Conservation (phyloP, 495 filamentous ascomycete species). For the Filosporella fistucella region DNA sequence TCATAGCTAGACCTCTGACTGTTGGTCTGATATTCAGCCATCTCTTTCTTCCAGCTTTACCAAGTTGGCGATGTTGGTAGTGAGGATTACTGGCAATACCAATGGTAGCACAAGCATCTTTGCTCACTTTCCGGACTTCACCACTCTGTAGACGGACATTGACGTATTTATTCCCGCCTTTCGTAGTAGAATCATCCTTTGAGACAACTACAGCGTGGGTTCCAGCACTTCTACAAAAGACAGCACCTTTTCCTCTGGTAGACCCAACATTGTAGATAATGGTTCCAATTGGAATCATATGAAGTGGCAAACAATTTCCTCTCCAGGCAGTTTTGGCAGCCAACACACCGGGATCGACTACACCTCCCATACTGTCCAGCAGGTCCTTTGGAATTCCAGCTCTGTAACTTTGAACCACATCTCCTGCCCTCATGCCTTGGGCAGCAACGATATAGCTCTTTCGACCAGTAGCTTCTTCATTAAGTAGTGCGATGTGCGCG, state of each 20-base stretch:
- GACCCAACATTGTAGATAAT: constrained; percentile 89
- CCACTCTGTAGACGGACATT: constrained; percentile 85
- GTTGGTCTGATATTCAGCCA: constrained; percentile 94
- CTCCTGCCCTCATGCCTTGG: constrained; percentile 88
- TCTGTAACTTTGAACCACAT: constrained; percentile 86
- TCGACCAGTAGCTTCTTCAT: constrained; percentile 56
- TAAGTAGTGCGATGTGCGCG: constrained; percentile 88
- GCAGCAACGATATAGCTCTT: constrained; percentile 90
- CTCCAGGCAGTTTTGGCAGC: constrained; percentile 90
- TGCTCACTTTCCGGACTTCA: constrained; percentile 80
- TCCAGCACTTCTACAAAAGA: constrained; percentile 91
- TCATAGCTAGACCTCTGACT: constrained; percentile 96
- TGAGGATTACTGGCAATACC: constrained; percentile 91
- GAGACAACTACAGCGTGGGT: constrained; percentile 83
- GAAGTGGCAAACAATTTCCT: constrained; percentile 90
- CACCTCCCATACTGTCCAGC: constrained; percentile 84
- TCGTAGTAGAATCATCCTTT: constrained; percentile 65
- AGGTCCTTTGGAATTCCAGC: constrained; percentile 80
- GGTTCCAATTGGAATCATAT: constrained; percentile 90
- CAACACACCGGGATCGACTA: constrained; percentile 87
- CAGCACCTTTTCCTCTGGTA: constrained; percentile 62
- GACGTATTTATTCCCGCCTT: constrained; percentile 53
- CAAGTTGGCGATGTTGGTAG: constrained; percentile 82
- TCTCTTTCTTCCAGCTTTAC: constrained; percentile 87
- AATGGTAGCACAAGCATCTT: constrained; percentile 89